Percentiles rank a stretch among this genome's conserved stretches.
phyloP scores from a whole-genome alignment of 1,284 basidiomycete species.

The Mycosarcoma maydis region DNA sequence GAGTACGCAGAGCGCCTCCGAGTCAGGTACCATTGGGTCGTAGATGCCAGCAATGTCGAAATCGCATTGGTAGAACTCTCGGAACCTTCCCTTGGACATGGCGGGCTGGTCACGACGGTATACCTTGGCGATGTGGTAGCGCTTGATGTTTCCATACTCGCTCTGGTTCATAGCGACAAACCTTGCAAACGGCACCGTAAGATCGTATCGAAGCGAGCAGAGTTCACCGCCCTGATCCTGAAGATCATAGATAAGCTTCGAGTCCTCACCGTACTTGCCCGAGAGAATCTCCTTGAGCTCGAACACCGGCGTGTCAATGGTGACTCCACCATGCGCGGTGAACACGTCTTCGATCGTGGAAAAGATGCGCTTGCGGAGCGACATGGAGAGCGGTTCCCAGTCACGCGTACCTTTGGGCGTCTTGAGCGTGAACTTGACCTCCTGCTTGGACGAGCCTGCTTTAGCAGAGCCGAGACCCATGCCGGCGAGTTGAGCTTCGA shows the following conservation, averaged over 20 bases:
- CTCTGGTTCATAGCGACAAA: slow-evolving; percentile 94
- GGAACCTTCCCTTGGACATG: slow-evolving; percentile 97
- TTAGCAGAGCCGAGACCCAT: slow-evolving; percentile 38
- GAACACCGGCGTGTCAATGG: slow-evolving; percentile 97
- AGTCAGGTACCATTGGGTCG: slow-evolving; percentile 96
- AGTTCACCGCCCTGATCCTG: slow-evolving; percentile 99
- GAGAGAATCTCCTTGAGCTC: slow-evolving; percentile 94
- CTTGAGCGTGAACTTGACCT: slow-evolving; percentile 64
- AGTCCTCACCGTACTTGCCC: slow-evolving; percentile 86
- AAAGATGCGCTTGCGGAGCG: slow-evolving; percentile 89
- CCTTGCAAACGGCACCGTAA: slow-evolving; percentile 91
- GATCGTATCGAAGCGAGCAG: slow-evolving; percentile 91
- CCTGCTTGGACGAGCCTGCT: slow-evolving; percentile 38
- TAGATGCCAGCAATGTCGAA: slow-evolving; percentile 90
- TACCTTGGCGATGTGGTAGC: slow-evolving; percentile 98
- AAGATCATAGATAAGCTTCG: slow-evolving; percentile 97
- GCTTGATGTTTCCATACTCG: slow-evolving; percentile 76
- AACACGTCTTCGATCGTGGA: slow-evolving; percentile 87
- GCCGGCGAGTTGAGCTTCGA: slow-evolving; percentile 53
- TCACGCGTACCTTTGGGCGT: slow-evolving; percentile 86
- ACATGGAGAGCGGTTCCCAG: slow-evolving; percentile 93
- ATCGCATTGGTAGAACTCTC: slow-evolving; percentile 98
- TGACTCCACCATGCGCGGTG: slow-evolving; percentile 86
- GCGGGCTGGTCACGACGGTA: slow-evolving; percentile 96
- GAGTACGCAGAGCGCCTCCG: slow-evolving; percentile 85